Evolutionary conservation across 1,139 yeast genomes (phyloP).

Genomic region (Geotrichum candidum): DNA sequence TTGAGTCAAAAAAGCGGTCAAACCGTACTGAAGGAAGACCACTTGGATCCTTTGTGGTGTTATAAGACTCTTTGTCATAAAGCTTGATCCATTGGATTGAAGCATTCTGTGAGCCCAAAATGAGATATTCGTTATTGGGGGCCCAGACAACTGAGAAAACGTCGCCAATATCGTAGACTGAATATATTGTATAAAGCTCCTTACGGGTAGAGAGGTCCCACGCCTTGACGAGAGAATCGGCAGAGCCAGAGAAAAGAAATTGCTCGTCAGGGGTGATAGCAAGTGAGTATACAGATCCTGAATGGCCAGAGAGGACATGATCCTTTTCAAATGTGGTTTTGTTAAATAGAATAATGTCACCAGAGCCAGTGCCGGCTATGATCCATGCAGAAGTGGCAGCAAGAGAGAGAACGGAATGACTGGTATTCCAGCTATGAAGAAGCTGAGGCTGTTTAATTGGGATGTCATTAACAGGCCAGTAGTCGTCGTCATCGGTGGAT

Average conservation of each 20-base stretch:
- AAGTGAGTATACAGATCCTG: slow-evolving; percentile 51
- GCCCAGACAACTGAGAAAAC: slow-evolving; percentile 79
- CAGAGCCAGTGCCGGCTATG: slow-evolving; percentile 91
- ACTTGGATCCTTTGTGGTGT: slow-evolving; percentile 35
- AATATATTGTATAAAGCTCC: slow-evolving; percentile 65
- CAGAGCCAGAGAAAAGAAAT: slow-evolving; percentile 74
- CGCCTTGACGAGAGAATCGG: slow-evolving; percentile 81
- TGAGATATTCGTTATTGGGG: slow-evolving; percentile 52
- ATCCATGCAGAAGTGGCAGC: slow-evolving; percentile 34
- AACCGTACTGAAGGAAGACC: slow-evolving; percentile 75
- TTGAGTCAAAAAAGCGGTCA: slow-evolving; percentile 84
- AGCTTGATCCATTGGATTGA: slow-evolving; percentile 66
- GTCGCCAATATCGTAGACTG: slow-evolving; percentile 86
- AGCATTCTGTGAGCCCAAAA: slow-evolving; percentile 90
- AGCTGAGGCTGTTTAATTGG: slow-evolving; percentile 23
- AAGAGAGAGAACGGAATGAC: too few species aligned
- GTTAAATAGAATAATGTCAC: slow-evolving; percentile 70
- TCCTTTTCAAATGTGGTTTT: slow-evolving; percentile 54
- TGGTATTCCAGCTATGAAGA: slow-evolving; percentile 27
- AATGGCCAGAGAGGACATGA: slow-evolving; percentile 47
- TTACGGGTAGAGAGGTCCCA: slow-evolving; percentile 52
- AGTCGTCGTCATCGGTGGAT: neutral
- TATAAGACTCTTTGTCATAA: slow-evolving; percentile 31
- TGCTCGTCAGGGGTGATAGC: slow-evolving; percentile 54
- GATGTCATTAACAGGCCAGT: slow-evolving; percentile 2